Conservation (phyloP, 2,329 filamentous ascomycete species). For the Zymoseptoria tritici region DNA sequence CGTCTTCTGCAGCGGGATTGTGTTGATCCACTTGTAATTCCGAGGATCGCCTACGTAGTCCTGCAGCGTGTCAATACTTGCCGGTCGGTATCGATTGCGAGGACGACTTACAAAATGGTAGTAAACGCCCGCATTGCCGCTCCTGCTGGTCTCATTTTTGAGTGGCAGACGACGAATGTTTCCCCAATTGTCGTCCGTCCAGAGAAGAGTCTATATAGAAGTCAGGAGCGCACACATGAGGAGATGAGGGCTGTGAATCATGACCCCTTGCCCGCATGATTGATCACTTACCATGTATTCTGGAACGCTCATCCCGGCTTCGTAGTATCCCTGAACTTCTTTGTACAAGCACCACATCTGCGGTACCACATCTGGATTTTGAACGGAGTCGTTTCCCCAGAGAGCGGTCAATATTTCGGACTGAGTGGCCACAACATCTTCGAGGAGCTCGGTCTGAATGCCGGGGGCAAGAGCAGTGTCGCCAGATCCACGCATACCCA, state of each 20-base stretch:
- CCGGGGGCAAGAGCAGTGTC: constrained; percentile 55
- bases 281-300: constrained; percentile 46
- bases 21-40: constrained; percentile 52
- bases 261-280: neutral
- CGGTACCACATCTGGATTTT: constrained; percentile 47
- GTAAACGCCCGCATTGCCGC: constrained; percentile 59
- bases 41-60: constrained; percentile 57
- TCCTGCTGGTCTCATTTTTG: constrained; percentile 50
- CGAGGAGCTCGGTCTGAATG: constrained; percentile 52
- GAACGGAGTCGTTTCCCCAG: constrained; percentile 43
- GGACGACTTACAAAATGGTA: constrained; percentile 46
- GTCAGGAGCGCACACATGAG: neutral
- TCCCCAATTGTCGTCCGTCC: constrained; percentile 58
- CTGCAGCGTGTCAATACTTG: neutral
- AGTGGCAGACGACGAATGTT: constrained; percentile 57
- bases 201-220: constrained; percentile 49
- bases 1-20: constrained; percentile 56
- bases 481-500: constrained; percentile 61
- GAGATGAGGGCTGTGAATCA: too few species aligned
- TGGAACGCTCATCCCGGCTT: constrained; percentile 54
- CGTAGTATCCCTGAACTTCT: constrained; percentile 63
- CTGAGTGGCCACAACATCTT: constrained; percentile 55
- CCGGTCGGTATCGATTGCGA: neutral
- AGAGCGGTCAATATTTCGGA: constrained; percentile 51
- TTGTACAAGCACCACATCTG: constrained; percentile 71